Conservation (phyloP, 148 eudicot species). For the Simmondsia chinensis region DNA sequence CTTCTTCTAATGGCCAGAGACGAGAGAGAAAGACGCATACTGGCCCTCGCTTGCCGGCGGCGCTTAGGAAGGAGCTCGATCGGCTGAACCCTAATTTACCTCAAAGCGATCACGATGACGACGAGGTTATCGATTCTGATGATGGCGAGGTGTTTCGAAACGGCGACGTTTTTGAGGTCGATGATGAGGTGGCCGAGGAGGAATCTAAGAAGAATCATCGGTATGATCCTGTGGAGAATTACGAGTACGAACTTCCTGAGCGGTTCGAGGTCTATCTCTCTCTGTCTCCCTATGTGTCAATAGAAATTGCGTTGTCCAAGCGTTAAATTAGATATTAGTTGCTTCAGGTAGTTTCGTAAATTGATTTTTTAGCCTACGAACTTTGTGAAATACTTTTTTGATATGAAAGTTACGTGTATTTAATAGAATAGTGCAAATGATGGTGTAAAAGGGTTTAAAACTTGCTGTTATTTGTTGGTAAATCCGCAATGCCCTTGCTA, state of each 20-base stretch:
- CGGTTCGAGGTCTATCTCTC: constrained; percentile 43
- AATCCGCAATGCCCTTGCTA: too few relatives aligned
- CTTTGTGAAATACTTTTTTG: too few relatives aligned
- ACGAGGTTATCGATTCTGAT: constrained; percentile 33
- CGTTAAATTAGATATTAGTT: not conserved
- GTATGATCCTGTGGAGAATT: constrained; percentile 61
- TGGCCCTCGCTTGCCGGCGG: constrained; percentile 66
- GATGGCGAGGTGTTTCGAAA: constrained; percentile 9
- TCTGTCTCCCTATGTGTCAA: not conserved
- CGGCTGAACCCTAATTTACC: constrained; percentile 10
- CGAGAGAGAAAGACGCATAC: constrained; percentile 9
- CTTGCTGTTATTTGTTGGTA: too few relatives aligned
- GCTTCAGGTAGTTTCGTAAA: too few relatives aligned
- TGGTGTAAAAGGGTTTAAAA: too few relatives aligned
- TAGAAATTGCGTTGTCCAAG: not conserved
- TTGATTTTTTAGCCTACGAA: too few relatives aligned
- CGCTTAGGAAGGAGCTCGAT: constrained; percentile 40
- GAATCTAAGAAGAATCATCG: constrained; percentile 54
- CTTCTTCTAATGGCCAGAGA: constrained; percentile 5
- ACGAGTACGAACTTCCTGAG: constrained; percentile 60
- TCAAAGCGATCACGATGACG: constrained; percentile 30
- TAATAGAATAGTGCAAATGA: too few relatives aligned
- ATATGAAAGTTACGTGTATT: too few relatives aligned
- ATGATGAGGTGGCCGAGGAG: constrained; percentile 69
- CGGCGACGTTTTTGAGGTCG: constrained; percentile 56